Base-by-base conservation (phyloP, 306 rosid genomes). In the Ormosia emarginata region DNA sequence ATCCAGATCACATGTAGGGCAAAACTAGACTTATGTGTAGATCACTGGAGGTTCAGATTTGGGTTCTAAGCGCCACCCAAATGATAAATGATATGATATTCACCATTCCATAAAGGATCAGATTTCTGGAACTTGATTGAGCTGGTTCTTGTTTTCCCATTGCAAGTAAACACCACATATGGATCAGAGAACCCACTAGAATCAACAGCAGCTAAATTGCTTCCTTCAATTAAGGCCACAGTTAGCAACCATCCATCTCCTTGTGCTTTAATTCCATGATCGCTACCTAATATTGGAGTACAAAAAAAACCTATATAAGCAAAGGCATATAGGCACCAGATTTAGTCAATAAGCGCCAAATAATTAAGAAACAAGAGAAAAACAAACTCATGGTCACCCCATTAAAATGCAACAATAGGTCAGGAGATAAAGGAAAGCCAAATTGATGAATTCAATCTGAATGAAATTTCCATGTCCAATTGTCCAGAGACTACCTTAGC, bases 241-340 rank as follows among this genome's bases (percentile, higher is more conserved):
- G 99, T 96, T 57, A 96, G 91, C 81, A 92, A 67, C 99, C 99
- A 96, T 81, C 99, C 99, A 79, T 92, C 97, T 89, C 99, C 99
- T 64, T 85, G 94, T 53, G 99, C 97, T 88, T 91, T 96, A 81
- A 93, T 82, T 82, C 98, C 97, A 81, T 96, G 94, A 85, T 96
- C 98, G 87, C 97, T 89, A 83, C 97, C 99, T 96, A 74, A 73
- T 36, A 75, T 79, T 39, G 69, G 59, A 80, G 57, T 34, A 59
- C 50, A 55, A 57, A 12, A 85, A 80, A 58, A 53, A 14, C 6
- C 6, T 74, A 65, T 40, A 58, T 71, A 67, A 81, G 79, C 58
- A 75, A 81, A 64, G 82, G 61, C 63, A 70, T 71, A 50, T 49
- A 56, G 56, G 34, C 4, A 39, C 67, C 79, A 61, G 80, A 73